A percentile compares a stretch with the other conserved stretches of the same genome.
Evolutionary conservation across 805 yeast genomes (phyloP).

Genomic region (Metahyphopichia silvanorum): DNA sequence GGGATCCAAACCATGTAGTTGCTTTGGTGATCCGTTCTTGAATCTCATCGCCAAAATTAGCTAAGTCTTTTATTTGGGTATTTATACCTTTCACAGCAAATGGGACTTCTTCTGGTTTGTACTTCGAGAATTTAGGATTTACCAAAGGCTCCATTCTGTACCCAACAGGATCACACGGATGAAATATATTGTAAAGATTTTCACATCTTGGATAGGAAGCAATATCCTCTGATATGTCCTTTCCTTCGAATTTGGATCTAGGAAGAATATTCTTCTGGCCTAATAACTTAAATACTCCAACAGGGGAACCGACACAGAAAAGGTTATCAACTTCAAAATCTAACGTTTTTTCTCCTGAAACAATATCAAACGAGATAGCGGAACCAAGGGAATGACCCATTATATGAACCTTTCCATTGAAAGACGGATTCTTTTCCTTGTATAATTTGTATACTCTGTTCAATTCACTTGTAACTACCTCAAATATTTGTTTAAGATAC

Average conservation of each 20-base stretch:
- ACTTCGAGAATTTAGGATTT: constrained; percentile 41
- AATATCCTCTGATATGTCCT: constrained; percentile 9
- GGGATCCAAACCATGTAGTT: constrained; percentile 28
- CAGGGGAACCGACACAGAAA: constrained; percentile 86
- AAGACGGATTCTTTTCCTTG: constrained; percentile 61
- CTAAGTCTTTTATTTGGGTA: constrained; percentile 42
- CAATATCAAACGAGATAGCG: constrained; percentile 74
- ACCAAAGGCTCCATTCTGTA: constrained; percentile 87
- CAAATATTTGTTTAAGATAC: constrained; percentile 59
- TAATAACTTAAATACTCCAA: constrained; percentile 79
- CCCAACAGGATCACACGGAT: constrained; percentile 89
- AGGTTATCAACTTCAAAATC: constrained; percentile 71
- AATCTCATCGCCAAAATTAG: constrained; percentile 36
- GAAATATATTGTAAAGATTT: constrained; percentile 78
- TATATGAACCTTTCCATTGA: constrained; percentile 77
- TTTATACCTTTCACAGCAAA: constrained; percentile 53
- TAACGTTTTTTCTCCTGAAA: constrained; percentile 52
- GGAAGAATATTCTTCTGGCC: constrained; percentile 59
- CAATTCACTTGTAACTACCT: constrained; percentile 58
- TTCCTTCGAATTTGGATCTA: constrained; percentile 16
- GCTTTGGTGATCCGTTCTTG: constrained; percentile 33
- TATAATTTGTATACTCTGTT: constrained; percentile 61
- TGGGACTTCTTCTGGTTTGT: constrained; percentile 57
- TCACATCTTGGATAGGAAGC: constrained; percentile 56
- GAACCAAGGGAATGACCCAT: constrained; percentile 94